Evolutionary conservation across 2,329 filamentous ascomycete species (phyloP).

Genomic region (Colletotrichum siamense): DNA sequence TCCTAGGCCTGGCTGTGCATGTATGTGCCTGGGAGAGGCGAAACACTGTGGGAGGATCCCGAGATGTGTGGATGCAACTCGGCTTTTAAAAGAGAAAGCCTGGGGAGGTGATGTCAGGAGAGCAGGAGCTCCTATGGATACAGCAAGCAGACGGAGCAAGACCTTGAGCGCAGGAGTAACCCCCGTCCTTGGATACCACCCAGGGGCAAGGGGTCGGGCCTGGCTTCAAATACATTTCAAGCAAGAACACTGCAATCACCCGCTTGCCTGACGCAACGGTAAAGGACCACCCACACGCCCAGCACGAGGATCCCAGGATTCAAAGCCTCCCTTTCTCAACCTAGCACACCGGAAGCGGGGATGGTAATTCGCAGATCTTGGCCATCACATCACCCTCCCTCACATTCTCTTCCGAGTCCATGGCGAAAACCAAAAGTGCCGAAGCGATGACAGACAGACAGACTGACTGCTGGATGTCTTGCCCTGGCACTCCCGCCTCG

Average conservation of each 20-base stretch:
- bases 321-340: background rate
- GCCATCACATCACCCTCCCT: background rate
- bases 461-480: background rate
- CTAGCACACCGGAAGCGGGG: conserved; percentile 6
- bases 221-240: background rate
- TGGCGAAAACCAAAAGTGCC: background rate
- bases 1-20: background rate
- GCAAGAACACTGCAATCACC: background rate
- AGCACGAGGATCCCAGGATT: background rate
- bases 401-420: background rate
- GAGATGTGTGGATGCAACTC: background rate
- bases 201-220: background rate
- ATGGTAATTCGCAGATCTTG: conserved; percentile 2
- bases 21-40: background rate
- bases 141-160: background rate
- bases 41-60: background rate
- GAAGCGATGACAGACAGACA: background rate
- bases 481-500: background rate
- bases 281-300: background rate
- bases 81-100: background rate
- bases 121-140: background rate
- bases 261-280: background rate
- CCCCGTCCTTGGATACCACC: background rate
- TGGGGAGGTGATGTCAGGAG: background rate
- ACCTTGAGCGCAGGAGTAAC: background rate